Conservation (phyloP, 2,329 filamentous ascomycete genomes). For the Diaporthe nobilis region DNA sequence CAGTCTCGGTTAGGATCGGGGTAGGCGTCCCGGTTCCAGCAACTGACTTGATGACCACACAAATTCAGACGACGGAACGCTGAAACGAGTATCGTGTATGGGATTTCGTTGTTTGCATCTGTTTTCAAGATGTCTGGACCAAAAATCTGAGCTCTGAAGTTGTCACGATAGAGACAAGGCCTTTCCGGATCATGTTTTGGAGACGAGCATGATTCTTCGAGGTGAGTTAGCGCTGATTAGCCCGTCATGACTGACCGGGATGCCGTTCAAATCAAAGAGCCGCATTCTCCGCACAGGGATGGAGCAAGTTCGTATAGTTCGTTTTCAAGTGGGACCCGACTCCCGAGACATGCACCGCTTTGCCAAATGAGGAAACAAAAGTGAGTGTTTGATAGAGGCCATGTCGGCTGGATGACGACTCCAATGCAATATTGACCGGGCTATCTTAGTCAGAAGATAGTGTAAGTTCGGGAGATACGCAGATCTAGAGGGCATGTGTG, state of each 20-base stretch:
- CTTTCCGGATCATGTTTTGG: not conserved
- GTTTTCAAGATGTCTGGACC: not conserved
- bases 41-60: not conserved
- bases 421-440: no score
- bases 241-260: not conserved
- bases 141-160: not conserved
- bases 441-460: not conserved
- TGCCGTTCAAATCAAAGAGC: slow-evolving; percentile 16
- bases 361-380: slow-evolving; percentile 16
- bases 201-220: not conserved
- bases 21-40: not conserved
- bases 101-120: not conserved
- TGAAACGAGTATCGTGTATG: not conserved
- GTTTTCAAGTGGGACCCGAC: slow-evolving; percentile 13
- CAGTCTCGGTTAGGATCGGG: not conserved
- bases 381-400: not conserved
- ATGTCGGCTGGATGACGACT: not conserved
- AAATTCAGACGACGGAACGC: not conserved
- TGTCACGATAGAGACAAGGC: not conserved
- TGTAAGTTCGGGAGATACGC: not conserved
- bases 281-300: not conserved
- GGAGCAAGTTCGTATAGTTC: not conserved
- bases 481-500: not conserved
- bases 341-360: not conserved
- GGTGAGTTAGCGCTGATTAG: not conserved